A percentile compares a stretch with the other conserved stretches of the same genome.
Evolutionary conservation across 208 protist genomes (phyloP).

Genomic region (Acanthamoeba lenticulata): DNA sequence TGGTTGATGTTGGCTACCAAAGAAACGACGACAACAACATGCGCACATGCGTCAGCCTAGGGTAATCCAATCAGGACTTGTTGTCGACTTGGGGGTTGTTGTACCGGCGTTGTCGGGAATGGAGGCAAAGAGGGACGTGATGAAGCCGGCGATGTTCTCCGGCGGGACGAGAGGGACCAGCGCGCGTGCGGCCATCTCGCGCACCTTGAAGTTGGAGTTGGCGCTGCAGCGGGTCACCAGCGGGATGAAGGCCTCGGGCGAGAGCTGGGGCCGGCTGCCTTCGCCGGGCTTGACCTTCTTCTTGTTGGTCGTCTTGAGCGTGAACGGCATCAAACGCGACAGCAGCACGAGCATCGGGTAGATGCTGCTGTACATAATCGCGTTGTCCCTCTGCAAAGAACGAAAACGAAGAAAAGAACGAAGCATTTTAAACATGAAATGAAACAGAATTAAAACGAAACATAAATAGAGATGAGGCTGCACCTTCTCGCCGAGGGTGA

Average conservation of each 20-base stretch:
- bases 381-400: background rate
- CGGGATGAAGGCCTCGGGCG: conserved; percentile 30
- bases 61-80: background rate
- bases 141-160: background rate
- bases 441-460: background rate
- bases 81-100: background rate
- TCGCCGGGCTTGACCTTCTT: conserved; percentile 8
- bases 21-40: background rate
- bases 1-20: background rate
- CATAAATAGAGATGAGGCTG: background rate
- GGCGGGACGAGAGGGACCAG: conserved; percentile 7
- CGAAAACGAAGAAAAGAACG: too few relatives aligned
- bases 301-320: background rate
- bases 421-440: background rate
- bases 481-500: background rate
- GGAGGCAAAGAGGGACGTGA: background rate
- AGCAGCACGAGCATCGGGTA: conserved; percentile 39
- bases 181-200: background rate
- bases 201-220: conserved; percentile 42
- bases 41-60: background rate
- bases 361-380: conserved; percentile 21
- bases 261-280: conserved; percentile 29
- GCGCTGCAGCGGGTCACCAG: background rate
- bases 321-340: conserved; percentile 20
- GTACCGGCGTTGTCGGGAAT: background rate